Evolutionary conservation across 1,284 basidiomycete species (phyloP).

Genomic region (Papiliotrema fonsecae): DNA sequence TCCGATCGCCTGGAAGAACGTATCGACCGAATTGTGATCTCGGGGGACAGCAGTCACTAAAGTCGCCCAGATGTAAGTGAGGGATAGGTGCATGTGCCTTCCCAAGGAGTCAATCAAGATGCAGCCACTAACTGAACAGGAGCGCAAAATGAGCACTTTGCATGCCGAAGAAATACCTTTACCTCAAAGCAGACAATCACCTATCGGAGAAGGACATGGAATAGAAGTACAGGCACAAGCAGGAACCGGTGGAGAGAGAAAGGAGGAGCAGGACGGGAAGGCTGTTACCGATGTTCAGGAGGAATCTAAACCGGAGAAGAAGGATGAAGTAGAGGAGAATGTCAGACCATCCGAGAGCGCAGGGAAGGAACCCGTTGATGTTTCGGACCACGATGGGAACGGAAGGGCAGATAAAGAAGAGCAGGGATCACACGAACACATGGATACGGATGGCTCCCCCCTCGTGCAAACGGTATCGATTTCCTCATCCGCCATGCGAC

Average conservation of each 20-base stretch:
- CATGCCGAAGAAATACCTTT: conserved; percentile 8
- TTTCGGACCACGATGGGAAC: not conserved
- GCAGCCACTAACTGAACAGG: conserved; percentile 8
- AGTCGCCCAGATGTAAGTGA: not conserved
- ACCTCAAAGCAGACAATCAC: not conserved
- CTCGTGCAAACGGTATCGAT: too few relatives aligned
- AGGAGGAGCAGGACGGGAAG: not conserved
- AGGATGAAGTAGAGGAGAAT: conserved; percentile 18
- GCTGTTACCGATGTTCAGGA: not conserved
- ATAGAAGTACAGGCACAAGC: not conserved
- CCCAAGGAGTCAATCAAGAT: too few relatives aligned
- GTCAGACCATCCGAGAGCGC: too few relatives aligned
- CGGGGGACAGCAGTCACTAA: not conserved
- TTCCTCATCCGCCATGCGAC: conserved; percentile 16
- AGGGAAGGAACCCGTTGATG: not conserved
- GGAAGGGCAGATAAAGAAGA: not conserved
- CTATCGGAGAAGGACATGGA: not conserved
- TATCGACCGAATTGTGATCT: not conserved
- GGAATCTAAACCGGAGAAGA: conserved; percentile 6
- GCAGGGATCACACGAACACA: not conserved
- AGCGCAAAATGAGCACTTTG: conserved; percentile 21
- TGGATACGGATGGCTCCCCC: not conserved
- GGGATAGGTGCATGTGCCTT: not conserved
- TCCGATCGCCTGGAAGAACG: too few relatives aligned
- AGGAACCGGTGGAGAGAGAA: not conserved